Evolutionary conservation across 1,139 yeast genomes (phyloP).

Genomic region (Sugiyamaella xylanicola): DNA sequence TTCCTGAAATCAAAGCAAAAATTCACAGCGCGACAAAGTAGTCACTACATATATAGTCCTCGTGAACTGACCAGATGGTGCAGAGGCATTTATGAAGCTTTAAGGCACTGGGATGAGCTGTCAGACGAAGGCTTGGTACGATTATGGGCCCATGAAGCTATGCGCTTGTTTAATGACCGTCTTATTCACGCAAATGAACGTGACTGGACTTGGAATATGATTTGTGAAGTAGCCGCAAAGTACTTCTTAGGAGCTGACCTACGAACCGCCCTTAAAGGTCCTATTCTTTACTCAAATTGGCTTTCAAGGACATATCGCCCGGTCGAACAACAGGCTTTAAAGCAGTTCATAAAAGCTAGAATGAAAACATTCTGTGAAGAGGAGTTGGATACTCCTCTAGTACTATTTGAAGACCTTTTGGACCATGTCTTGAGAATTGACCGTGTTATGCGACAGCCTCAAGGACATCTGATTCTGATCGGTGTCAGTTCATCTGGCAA

Average conservation of each 20-base stretch:
- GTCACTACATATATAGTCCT: slow-evolving; percentile 80
- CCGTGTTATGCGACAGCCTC: slow-evolving; percentile 79
- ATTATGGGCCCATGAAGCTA: slow-evolving; percentile 81
- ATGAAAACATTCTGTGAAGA: slow-evolving; percentile 71
- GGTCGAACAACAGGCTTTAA: slow-evolving; percentile 54
- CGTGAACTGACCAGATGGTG: slow-evolving; percentile 91
- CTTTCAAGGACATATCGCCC: slow-evolving; percentile 62
- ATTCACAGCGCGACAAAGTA: slow-evolving; percentile 47
- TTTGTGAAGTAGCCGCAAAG: slow-evolving; percentile 45
- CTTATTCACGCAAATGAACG: slow-evolving; percentile 55
- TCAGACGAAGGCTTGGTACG: slow-evolving; percentile 54
- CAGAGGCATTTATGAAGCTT: slow-evolving; percentile 68
- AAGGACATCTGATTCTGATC: slow-evolving; percentile 87
- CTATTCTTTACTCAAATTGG: slow-evolving; percentile 75
- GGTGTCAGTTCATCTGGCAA: slow-evolving; percentile 88
- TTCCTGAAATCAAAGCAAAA: slow-evolving; percentile 51
- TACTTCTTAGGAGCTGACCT: slow-evolving; percentile 55
- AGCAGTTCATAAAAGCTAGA: slow-evolving; percentile 62
- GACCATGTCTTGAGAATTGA: slow-evolving; percentile 81
- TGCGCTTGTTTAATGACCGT: slow-evolving; percentile 76
- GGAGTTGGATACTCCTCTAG: slow-evolving; percentile 61
- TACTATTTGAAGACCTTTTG: slow-evolving; percentile 69
- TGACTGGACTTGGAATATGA: slow-evolving; percentile 53
- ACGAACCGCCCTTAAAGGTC: slow-evolving; percentile 47
- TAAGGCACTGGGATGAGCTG: slow-evolving; percentile 46